A percentile compares a stretch with the other conserved stretches of the same genome.
Conservation (phyloP, 164 flowering plant species). For the Vitis cinerea region DNA sequence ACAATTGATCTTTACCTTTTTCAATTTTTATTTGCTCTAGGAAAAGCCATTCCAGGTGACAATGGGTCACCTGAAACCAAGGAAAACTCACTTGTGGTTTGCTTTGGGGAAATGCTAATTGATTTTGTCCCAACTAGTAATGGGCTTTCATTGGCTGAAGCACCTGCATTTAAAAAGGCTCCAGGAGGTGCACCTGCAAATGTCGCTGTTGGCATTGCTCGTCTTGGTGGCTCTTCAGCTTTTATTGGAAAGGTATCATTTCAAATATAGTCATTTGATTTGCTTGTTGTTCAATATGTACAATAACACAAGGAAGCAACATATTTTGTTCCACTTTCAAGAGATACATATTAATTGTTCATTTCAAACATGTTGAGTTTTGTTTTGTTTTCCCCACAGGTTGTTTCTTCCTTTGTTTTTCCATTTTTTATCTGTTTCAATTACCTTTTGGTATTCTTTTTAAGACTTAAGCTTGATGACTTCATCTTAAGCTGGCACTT, state of each 20-base stretch:
- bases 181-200: conserved; percentile 99
- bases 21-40: conserved; percentile 26
- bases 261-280: not conserved
- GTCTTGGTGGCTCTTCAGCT: conserved; percentile 93
- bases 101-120: conserved; percentile 96
- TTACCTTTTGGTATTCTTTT: no score
- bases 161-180: conserved; percentile 93
- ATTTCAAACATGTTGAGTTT: no score
- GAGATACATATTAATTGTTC: no score
- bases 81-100: conserved; percentile 71
- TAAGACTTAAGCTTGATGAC: no score
- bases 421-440: no score
- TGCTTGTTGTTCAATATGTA: not conserved
- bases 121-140: conserved; percentile 89
- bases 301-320: not conserved
- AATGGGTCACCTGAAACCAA: conserved; percentile 37
- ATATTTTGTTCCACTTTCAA: not conserved
- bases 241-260: conserved; percentile 85
- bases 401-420: no score
- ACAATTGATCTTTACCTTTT: not conserved
- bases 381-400: no score
- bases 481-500: no score
- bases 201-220: conserved; percentile 94
- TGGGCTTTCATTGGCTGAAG: conserved; percentile 87
- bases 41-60: conserved; percentile 47